Evolutionary conservation across 1,139 yeast species (phyloP).

Genomic region (Saccharomycopsis hybrid): DNA sequence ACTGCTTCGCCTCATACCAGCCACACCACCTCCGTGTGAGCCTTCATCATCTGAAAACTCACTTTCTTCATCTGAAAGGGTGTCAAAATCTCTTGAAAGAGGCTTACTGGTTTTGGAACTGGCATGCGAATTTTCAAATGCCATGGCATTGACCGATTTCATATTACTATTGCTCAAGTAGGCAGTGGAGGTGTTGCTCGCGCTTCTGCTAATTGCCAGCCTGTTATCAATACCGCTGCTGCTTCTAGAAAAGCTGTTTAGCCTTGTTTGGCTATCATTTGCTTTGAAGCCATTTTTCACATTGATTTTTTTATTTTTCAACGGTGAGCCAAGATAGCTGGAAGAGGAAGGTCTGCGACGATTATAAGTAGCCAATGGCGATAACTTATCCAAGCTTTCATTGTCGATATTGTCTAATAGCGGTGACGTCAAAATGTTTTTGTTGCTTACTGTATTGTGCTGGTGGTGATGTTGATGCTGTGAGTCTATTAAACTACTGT

Average conservation of each 20-base stretch:
- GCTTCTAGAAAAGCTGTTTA: conserved; percentile 1
- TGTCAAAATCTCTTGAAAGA: too few relatives aligned
- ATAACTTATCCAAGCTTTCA: conserved; percentile 13
- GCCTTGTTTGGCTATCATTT: not conserved
- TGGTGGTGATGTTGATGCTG: too few relatives aligned
- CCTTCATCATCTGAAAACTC: conserved; percentile 25
- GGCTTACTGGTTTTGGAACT: too few relatives aligned
- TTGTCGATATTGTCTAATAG: not conserved
- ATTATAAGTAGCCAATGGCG: conserved; percentile 13
- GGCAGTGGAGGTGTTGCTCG: too few relatives aligned
- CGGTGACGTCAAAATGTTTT: conserved; percentile 10
- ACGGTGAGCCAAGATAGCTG: conserved; percentile 15
- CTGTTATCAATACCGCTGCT: not conserved
- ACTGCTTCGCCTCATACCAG: too few relatives aligned
- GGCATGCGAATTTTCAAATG: too few relatives aligned
- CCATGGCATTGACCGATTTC: too few relatives aligned
- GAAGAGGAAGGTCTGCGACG: conserved; percentile 5
- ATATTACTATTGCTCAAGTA: too few relatives aligned
- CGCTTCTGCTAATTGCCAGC: too few relatives aligned
- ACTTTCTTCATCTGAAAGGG: conserved; percentile 13
- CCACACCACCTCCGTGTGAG: too few relatives aligned
- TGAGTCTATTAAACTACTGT: too few relatives aligned
- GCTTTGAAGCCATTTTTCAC: not conserved
- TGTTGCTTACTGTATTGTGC: not conserved
- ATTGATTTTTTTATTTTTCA: conserved; percentile 13